Evolutionary conservation across 2,329 filamentous ascomycete genomes (phyloP).

Genomic region (Aspergillus terreus): DNA sequence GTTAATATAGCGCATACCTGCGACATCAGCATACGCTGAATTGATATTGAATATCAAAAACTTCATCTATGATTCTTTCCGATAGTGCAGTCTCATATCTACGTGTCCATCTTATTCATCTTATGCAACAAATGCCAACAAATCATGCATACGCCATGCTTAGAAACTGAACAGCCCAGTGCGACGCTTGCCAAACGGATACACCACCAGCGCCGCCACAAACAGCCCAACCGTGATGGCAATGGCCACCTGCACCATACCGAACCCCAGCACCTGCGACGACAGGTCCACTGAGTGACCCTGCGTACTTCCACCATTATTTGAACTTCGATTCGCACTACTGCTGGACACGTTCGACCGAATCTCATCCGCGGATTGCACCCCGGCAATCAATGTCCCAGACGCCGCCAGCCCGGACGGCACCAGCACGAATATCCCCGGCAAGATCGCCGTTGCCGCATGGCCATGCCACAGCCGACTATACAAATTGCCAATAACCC

Average conservation of each 20-base stretch:
- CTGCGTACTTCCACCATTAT: conserved; percentile 2
- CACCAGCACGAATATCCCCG: conserved; percentile 74
- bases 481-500: conserved; percentile 75
- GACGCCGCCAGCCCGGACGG: conserved; percentile 53
- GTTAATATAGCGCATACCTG: too few species aligned
- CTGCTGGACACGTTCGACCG: conserved; percentile 24
- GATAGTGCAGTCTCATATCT: too few species aligned
- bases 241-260: conserved; percentile 47
- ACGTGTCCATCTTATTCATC: too few species aligned
- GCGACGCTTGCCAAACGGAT: conserved; percentile 44
- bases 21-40: too few species aligned
- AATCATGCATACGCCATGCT: too few species aligned
- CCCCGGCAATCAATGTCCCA: conserved; percentile 54
- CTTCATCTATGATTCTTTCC: too few species aligned
- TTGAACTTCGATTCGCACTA: not conserved
- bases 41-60: too few species aligned
- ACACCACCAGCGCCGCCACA: conserved; percentile 44
- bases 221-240: conserved; percentile 47
- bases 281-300: conserved; percentile 21
- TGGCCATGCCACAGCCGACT: conserved; percentile 69
- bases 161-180: conserved; percentile 46
- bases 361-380: conserved; percentile 56
- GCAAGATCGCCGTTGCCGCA: conserved; percentile 79
- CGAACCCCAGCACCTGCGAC: conserved; percentile 44
- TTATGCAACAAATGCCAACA: too few species aligned